phyloP scores from a whole-genome alignment of 441 rosid species.

The Populus trichocarpa region DNA sequence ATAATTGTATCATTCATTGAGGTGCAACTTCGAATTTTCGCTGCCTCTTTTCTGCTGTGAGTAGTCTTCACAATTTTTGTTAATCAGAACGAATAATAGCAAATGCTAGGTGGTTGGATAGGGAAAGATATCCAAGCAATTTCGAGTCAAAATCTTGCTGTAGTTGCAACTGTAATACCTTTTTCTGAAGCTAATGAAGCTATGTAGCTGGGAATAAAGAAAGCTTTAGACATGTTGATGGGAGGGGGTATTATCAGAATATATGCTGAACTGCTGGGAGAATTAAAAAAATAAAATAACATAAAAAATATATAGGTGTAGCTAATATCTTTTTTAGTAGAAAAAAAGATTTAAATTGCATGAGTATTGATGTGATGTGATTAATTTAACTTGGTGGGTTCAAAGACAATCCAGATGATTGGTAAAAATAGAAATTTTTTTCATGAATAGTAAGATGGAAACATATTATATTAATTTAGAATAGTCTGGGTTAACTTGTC shows the following conservation, averaged over 20 bases:
- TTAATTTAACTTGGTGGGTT: too few relatives aligned
- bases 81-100: neutral
- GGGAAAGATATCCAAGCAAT: neutral
- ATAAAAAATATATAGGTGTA: too few relatives aligned
- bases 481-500: accelerated
- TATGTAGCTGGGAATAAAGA: neutral
- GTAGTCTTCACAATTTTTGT: neutral
- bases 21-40: neutral
- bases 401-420: too few relatives aligned
- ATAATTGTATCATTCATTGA: neutral
- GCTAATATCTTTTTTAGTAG: too few relatives aligned
- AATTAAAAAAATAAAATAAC: too few relatives aligned
- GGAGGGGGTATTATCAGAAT: neutral
- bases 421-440: too few relatives aligned
- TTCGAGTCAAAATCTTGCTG: neutral
- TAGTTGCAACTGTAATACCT: neutral
- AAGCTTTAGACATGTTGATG: neutral
- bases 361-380: too few relatives aligned
- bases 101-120: neutral
- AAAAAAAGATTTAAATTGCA: too few relatives aligned
- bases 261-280: too few relatives aligned
- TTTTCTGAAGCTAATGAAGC: neutral
- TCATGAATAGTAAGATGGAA: too few relatives aligned
- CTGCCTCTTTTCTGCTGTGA: neutral
- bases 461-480: too few relatives aligned